Conservation (phyloP, 192 early-diverging fungal species). For the Coemansia sp. region DNA sequence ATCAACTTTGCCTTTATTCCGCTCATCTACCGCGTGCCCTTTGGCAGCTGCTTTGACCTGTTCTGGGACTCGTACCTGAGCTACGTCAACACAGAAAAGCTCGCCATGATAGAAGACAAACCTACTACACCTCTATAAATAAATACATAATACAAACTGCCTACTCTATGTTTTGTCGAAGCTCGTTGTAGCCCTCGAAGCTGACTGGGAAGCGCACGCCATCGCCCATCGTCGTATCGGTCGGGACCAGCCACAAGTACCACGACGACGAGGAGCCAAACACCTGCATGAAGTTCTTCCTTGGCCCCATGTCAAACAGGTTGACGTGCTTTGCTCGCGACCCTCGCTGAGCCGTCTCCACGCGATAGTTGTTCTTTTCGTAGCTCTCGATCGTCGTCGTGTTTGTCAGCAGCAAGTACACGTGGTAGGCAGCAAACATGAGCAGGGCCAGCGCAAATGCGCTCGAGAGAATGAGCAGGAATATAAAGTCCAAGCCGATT, state of each 20-base stretch:
- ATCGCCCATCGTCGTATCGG: conserved; percentile 56
- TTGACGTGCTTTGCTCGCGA: conserved; percentile 26
- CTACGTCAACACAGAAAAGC: conserved; percentile 65
- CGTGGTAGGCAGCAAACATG: conserved; percentile 42
- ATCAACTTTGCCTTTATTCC: conserved; percentile 81
- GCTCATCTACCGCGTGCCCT: conserved; percentile 69
- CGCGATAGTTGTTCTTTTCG: conserved; percentile 29
- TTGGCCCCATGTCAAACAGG: conserved; percentile 49
- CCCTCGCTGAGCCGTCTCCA: neutral
- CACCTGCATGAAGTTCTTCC: conserved; percentile 61
- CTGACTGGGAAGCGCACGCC: conserved; percentile 59
- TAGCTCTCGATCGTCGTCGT: conserved; percentile 55
- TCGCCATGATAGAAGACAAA: conserved; percentile 25
- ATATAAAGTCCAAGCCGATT: conserved; percentile 16
- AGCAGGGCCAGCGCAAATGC: conserved; percentile 31
- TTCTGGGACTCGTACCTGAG: conserved; percentile 81
- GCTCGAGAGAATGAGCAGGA: conserved; percentile 28
- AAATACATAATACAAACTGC: neutral
- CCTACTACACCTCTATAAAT: neutral
- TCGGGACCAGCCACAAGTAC: conserved; percentile 61
- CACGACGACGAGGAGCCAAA: conserved; percentile 56
- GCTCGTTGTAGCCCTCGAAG: conserved; percentile 53
- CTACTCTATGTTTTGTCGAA: conserved; percentile 22
- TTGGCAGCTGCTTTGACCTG: conserved; percentile 73
- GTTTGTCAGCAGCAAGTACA: conserved; percentile 42